Evolutionary conservation across 108 stramenopile genomes (phyloP).

Genomic region (Conticribra guillardii): DNA sequence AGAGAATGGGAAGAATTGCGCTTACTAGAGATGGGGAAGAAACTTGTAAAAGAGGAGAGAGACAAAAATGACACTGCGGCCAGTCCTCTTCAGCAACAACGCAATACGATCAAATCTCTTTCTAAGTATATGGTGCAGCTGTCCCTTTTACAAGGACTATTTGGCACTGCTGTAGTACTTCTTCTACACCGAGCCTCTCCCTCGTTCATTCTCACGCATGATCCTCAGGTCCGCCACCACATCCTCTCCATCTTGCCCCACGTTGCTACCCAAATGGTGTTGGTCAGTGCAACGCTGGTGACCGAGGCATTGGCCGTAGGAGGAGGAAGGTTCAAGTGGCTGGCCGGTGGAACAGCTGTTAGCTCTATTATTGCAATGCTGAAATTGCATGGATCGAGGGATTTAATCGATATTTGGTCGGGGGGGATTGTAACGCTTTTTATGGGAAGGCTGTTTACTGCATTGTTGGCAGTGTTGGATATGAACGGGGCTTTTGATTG

Average conservation of each 20-base stretch:
- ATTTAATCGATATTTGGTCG: conserved; percentile 60
- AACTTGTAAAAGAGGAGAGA: conserved; percentile 8
- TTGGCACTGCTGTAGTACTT: conserved; percentile 20
- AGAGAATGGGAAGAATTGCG: conserved; percentile 38
- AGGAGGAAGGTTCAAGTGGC: conserved; percentile 49
- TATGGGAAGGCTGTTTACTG: conserved; percentile 59
- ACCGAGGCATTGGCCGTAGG: conserved; percentile 54
- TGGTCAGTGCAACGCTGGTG: conserved; percentile 45
- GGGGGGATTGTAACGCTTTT: conserved; percentile 66
- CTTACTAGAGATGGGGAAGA: neutral
- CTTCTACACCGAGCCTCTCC: conserved; percentile 15
- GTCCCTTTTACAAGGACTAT: conserved; percentile 48
- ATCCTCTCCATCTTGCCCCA: conserved; percentile 35
- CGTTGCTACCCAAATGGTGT: conserved; percentile 32
- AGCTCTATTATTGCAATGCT: conserved; percentile 47
- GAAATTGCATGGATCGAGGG: conserved; percentile 44
- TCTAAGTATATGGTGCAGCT: conserved; percentile 11
- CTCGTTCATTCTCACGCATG: conserved; percentile 30
- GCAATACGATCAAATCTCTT: conserved; percentile 8
- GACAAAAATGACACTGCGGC: neutral
- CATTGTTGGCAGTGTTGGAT: conserved; percentile 36
- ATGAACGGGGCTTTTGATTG: no score
- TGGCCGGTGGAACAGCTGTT: conserved; percentile 44
- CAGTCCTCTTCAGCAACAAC: neutral
- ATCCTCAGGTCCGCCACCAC: conserved; percentile 23